Base-by-base conservation (phyloP, 2,329 filamentous ascomycete species). In the Fonsecaea multimorphosa region DNA sequence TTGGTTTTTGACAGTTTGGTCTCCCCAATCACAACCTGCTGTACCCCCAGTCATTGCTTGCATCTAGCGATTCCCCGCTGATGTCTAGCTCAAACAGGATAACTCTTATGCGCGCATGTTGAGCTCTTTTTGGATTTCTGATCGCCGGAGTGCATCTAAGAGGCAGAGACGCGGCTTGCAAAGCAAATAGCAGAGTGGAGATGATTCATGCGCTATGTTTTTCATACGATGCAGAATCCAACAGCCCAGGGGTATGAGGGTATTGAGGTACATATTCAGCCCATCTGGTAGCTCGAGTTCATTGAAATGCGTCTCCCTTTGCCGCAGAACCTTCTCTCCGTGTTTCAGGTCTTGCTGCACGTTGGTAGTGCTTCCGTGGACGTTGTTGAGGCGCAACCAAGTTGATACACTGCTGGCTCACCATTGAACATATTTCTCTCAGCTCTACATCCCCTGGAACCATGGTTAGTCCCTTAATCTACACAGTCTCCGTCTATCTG, bases 231-330 rank as follows among this genome's bases (percentile, higher is more conserved):
- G 8, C n/a, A 34, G 14, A n/a, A 22, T 34, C 8, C 38, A 7
- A 34, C 6, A 3, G 38, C 9, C n/a, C 27, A 27, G 29, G 36
- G 36, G 56, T 29, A 12, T 29, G 24, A 24, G 14, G 24, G 2
- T 22, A 16, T 11, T 31, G 27, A 24, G 36, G 29, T 58, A 58
- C 56, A 49, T 58, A 58, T 58, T 32, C 38, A 31, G 56, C 27
- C 27, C 2, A 22, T 8, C 31, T 32, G 40, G 40, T 40, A 31
- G 40, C 6, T 24, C 19, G 38, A 27, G 31, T 40, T 49, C 56
- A 14, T 19, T 34, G 38, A 58, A 46, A 16, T 40, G 8, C n/a
- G n/a, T 16, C 6, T 22, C 16, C 12, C 44, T 24, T 5, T 24
- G 44, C 8, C 31, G n/a, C n/a, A 8, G 38, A 12, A 4, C 38